Evolutionary conservation across 164 flowering plant species (phyloP).

Genomic region (Vitis labrusca): DNA sequence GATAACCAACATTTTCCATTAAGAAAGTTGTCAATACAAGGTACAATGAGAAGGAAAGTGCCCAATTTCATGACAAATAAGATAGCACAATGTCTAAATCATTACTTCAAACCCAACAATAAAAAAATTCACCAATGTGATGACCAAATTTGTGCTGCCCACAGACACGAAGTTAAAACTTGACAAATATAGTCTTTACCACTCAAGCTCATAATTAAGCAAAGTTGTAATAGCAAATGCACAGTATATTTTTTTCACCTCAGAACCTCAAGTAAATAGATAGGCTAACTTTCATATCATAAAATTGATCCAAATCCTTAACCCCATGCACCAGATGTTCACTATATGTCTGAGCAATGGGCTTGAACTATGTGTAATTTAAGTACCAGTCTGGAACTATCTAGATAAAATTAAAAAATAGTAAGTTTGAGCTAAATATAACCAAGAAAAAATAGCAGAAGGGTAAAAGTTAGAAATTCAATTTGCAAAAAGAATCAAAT

Average conservation of each 20-base stretch:
- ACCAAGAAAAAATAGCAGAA: neutral
- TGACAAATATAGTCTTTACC: too few species aligned
- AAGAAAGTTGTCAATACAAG: too few species aligned
- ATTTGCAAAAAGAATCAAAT: neutral
- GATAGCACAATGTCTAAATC: too few species aligned
- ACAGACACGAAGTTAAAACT: too few species aligned
- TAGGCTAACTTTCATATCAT: neutral
- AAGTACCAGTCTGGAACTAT: neutral
- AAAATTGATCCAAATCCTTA: neutral
- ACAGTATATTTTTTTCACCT: neutral
- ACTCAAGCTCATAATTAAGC: too few species aligned
- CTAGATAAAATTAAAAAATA: neutral
- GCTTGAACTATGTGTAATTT: neutral
- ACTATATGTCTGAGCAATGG: neutral
- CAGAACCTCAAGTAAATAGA: neutral
- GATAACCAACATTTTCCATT: too few species aligned
- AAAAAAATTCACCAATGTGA: too few species aligned
- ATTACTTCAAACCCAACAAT: too few species aligned
- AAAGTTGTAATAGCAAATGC: too few species aligned
- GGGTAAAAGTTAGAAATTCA: neutral
- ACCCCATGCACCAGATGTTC: neutral
- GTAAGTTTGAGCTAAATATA: neutral
- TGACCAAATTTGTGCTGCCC: too few species aligned
- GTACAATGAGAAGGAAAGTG: too few species aligned
- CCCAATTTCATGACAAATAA: too few species aligned